These are phyloP conservation scores for Boletus eberwhitei DNA, from an alignment of 768 basidiomycete genomes.

Conservation along the genomic window DNA sequence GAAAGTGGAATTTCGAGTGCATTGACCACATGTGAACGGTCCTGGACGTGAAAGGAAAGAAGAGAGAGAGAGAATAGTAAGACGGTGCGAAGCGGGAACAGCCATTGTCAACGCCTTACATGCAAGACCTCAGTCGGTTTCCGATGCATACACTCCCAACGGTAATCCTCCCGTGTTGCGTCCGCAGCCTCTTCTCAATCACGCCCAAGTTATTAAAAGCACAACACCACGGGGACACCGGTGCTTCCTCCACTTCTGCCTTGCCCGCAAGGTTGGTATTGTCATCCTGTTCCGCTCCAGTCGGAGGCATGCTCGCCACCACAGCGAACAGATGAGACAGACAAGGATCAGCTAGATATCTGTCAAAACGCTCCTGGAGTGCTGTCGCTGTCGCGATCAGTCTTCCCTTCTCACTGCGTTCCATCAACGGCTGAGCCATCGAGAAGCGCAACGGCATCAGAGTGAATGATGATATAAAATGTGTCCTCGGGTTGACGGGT, in stretches of 20 bases:
- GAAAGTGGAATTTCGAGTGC: conserved; percentile 12
- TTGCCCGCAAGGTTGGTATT: not conserved
- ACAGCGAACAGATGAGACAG: conserved; percentile 10
- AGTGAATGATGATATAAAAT: conserved; percentile 15
- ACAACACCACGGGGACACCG: not conserved
- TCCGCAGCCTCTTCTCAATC: conserved; percentile 11
- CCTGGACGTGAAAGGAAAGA: not conserved
- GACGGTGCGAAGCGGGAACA: not conserved
- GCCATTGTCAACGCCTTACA: conserved; percentile 1
- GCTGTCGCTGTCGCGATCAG: conserved; percentile 10
- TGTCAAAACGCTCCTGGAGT: conserved; percentile 12
- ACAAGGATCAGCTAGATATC: conserved; percentile 14
- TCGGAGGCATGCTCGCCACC: not conserved
- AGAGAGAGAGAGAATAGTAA: not conserved
- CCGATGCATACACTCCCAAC: conserved; percentile 7
- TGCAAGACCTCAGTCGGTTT: conserved; percentile 1
- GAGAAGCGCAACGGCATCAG: conserved; percentile 17
- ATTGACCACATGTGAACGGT: conserved; percentile 18
- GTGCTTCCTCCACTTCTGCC: not conserved
- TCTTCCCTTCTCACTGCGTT: conserved; percentile 6
- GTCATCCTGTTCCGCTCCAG: not conserved
- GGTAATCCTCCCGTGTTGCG: conserved; percentile 1
- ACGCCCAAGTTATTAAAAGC: conserved; percentile 14
- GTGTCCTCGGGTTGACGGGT: conserved; percentile 16
- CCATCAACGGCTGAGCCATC: conserved; percentile 9